phyloP scores from a whole-genome alignment of 1,284 basidiomycete genomes.

The Rhodofomes roseus region DNA sequence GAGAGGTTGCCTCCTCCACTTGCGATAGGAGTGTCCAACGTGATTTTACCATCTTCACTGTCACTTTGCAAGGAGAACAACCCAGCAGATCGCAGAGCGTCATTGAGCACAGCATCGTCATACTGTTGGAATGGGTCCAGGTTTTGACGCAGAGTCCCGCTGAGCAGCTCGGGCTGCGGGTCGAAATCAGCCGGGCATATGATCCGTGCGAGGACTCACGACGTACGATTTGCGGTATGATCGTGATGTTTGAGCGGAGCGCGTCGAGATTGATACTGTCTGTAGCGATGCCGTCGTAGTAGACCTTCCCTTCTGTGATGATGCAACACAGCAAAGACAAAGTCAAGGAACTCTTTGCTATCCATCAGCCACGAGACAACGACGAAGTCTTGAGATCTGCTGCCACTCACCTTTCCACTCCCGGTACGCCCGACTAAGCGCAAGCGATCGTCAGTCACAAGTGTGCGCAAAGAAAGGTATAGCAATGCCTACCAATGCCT shows the following conservation, averaged over 20 bases:
- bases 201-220: too few species aligned
- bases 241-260: constrained; percentile 42
- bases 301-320: constrained; percentile 40
- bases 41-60: constrained; percentile 45
- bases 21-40: constrained; percentile 51
- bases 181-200: constrained; percentile 6
- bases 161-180: constrained; percentile 60
- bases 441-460: constrained; percentile 34
- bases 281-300: constrained; percentile 31
- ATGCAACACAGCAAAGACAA: constrained; percentile 43
- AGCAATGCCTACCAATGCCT: constrained; percentile 35
- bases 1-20: constrained; percentile 60
- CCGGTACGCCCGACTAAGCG: constrained; percentile 68
- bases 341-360: constrained; percentile 44
- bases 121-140: constrained; percentile 73
- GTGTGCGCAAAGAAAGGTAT: constrained; percentile 16
- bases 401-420: constrained; percentile 57
- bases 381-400: constrained; percentile 12
- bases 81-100: constrained; percentile 52
- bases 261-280: constrained; percentile 57
- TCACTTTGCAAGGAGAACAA: constrained; percentile 52
- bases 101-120: constrained; percentile 61
- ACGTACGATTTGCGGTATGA: constrained; percentile 38
- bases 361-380: constrained; percentile 25
- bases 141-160: constrained; percentile 55